These are phyloP conservation scores for Raphanus raphanistrum DNA, from an alignment of 345 rosid species.

Conservation along the genomic window DNA sequence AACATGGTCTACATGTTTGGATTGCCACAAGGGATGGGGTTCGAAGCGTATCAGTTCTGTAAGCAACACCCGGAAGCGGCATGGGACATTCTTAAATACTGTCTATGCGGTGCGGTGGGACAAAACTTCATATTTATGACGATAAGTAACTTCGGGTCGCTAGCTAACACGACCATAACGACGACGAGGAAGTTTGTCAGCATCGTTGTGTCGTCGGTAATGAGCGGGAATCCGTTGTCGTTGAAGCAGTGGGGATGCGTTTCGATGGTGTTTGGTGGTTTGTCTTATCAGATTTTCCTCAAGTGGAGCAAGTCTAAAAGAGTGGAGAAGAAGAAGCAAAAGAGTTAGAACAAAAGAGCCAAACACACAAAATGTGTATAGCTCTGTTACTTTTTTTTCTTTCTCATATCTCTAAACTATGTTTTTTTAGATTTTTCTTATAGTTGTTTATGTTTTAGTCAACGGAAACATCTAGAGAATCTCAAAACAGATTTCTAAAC, in stretches of 20 bases:
- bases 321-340: slow-evolving; percentile 72
- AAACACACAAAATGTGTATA: not conserved
- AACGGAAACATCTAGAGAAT: slow-evolving; percentile 4
- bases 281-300: slow-evolving; percentile 89
- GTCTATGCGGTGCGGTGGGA: slow-evolving; percentile 94
- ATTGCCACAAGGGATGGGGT: slow-evolving; percentile 74
- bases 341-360: slow-evolving; percentile 42
- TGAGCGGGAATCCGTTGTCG: slow-evolving; percentile 89
- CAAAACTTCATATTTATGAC: slow-evolving; percentile 96
- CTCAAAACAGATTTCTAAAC: slow-evolving; percentile 16
- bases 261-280: slow-evolving; percentile 86
- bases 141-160: slow-evolving; percentile 88
- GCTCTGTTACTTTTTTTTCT: slow-evolving; percentile 15
- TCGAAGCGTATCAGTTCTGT: slow-evolving; percentile 70
- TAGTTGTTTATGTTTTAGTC: not conserved
- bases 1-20: slow-evolving; percentile 90
- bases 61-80: slow-evolving; percentile 88
- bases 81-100: slow-evolving; percentile 78
- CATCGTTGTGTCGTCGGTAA: slow-evolving; percentile 80
- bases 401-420: not conserved
- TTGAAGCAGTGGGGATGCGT: slow-evolving; percentile 91
- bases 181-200: slow-evolving; percentile 93
- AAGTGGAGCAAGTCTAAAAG: slow-evolving; percentile 84
- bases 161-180: slow-evolving; percentile 91
- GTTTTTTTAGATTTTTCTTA: not conserved